Base-by-base conservation (phyloP, 768 basidiomycete genomes). In the Chiua virens region DNA sequence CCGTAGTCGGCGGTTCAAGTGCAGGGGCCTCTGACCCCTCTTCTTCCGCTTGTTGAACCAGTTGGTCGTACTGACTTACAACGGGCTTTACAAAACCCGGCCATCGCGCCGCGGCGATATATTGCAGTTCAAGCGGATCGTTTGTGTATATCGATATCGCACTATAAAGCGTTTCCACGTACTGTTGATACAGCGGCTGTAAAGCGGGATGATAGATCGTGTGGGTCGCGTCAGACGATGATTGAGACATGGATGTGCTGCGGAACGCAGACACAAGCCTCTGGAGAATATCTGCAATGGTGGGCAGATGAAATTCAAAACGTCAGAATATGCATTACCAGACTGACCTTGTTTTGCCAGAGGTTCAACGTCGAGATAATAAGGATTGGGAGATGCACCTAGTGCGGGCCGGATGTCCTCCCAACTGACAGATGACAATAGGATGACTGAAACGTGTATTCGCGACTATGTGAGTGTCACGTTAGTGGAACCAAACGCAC, bases 101-200 rank as follows among this genome's bases (percentile, higher is more conserved):
- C 89, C 91, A 92, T 20, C 84, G 77, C 7, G 90, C 86, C 0
- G 86, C 83, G 3, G 86, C 81, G 25, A 92, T 78, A 60, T 92
- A 92, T 38, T 79, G 77, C 1, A 92, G 73, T 61, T 92, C 90
- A 43, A 80, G 64, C 1, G 82, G 79, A 59, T 91, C 84, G 36
- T 76, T 78, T 4, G 80, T 83, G 65, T 84, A 90, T 7, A 81
- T 75, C 20, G 77, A 77, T 61, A 89, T 83, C 27, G 80, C 73
- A 42, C 80, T 78, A 61, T 80, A 81, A 3, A 92, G 66, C 10
- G 79, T 72, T 8, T 78, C 72, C 18, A 76, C 63, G 54, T 86
- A 92, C 49, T 86, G 82, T n/a, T 73, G 61, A 55, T 87, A 89
- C 40, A 91, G 75, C 0, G 79, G 72, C 28, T 70, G 69, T 35